Evolutionary conservation across 2,329 filamentous ascomycete species (phyloP).

Genomic region (Lasiodiplodia hormozganensis): DNA sequence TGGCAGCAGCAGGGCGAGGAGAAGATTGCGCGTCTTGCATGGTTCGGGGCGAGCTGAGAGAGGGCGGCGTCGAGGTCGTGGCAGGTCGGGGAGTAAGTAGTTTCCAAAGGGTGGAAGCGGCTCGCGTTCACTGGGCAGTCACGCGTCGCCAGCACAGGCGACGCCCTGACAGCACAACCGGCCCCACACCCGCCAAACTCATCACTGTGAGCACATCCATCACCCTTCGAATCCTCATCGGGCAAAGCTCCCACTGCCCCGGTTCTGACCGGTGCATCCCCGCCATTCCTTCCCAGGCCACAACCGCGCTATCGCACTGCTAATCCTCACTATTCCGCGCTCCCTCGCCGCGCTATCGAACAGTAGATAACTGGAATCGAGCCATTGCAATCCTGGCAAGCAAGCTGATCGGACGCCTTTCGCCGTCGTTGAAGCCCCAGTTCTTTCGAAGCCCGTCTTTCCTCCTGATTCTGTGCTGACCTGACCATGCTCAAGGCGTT

Average conservation of each 20-base stretch:
- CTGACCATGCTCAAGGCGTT: background rate
- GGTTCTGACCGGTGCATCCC: background rate
- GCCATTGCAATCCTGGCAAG: too few species aligned
- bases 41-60: background rate
- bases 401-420: background rate
- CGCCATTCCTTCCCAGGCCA: background rate
- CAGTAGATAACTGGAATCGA: too few species aligned
- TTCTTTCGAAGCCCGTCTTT: background rate
- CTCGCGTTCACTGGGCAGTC: constrained; percentile 4
- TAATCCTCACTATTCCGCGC: background rate
- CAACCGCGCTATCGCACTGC: too few species aligned
- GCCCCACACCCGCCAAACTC: constrained; percentile 1
- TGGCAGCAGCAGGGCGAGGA: background rate
- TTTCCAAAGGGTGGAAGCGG: background rate
- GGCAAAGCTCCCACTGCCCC: background rate
- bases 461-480: background rate
- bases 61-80: background rate
- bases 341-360: background rate
- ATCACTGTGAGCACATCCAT: background rate
- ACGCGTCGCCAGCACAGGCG: constrained; percentile 11
- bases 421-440: background rate
- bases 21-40: constrained; percentile 4
- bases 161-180: constrained; percentile 13
- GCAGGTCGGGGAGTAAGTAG: background rate
- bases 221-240: background rate